Evolutionary conservation across 805 yeast species (phyloP).

Genomic region (Pichia insulana): DNA sequence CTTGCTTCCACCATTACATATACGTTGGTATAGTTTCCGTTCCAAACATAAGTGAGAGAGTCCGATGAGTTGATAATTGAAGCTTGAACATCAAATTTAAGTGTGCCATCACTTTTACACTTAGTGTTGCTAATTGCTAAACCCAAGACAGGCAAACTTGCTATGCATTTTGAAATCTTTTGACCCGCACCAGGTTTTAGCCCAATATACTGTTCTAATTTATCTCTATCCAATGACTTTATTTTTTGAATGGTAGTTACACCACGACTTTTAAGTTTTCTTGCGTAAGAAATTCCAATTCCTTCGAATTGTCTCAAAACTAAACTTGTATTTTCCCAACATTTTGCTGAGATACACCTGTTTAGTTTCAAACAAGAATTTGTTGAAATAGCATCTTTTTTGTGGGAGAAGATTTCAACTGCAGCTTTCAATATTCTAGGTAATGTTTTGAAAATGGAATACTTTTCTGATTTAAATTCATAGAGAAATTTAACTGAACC

Average conservation of each 20-base stretch:
- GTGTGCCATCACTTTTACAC: slow-evolving; percentile 16
- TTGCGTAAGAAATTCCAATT: slow-evolving; percentile 34
- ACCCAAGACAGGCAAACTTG: slow-evolving; percentile 30
- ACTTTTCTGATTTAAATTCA: slow-evolving; percentile 36
- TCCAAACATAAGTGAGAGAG: slow-evolving; percentile 11
- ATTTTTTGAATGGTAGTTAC: slow-evolving; percentile 28
- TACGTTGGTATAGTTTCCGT: slow-evolving; percentile 8
- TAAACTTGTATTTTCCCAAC: slow-evolving; percentile 43
- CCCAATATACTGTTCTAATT: slow-evolving; percentile 35
- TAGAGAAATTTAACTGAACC: slow-evolving; percentile 33
- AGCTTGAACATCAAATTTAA: slow-evolving; percentile 27
- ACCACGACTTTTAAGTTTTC: slow-evolving; percentile 31
- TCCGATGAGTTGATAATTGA: slow-evolving; percentile 18
- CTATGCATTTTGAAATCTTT: slow-evolving; percentile 29
- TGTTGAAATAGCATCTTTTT: slow-evolving; percentile 35
- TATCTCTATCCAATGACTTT: slow-evolving; percentile 20
- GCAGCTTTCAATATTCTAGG: slow-evolving; percentile 36
- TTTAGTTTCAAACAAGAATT: slow-evolving; percentile 29
- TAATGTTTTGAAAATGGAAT: slow-evolving; percentile 33
- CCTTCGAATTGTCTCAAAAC: slow-evolving; percentile 41
- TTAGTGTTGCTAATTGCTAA: slow-evolving; percentile 17
- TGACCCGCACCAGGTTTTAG: slow-evolving; percentile 33
- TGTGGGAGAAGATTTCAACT: slow-evolving; percentile 34
- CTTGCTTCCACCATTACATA: slow-evolving; percentile 11
- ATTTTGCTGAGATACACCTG: slow-evolving; percentile 34